Conservation (phyloP, 352 stramenopile species). For the Phytophthora pluvialis region DNA sequence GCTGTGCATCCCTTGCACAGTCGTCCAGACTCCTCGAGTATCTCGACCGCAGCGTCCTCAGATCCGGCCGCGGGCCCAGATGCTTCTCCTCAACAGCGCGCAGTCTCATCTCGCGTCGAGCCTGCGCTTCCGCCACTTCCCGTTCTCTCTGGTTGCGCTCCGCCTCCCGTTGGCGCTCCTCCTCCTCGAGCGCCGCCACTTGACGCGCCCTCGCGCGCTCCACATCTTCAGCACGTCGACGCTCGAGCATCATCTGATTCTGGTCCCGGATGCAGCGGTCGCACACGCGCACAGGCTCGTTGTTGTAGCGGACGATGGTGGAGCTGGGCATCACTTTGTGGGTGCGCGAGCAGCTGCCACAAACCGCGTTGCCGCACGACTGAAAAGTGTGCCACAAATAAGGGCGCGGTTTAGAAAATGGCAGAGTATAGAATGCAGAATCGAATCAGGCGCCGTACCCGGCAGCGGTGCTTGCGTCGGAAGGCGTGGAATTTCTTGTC, state of each 20-base stretch:
- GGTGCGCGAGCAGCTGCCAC: slow-evolving; percentile 71
- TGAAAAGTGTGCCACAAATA: slow-evolving; percentile 23
- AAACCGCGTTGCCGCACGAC: slow-evolving; percentile 84
- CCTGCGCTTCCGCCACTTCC: slow-evolving; percentile 50
- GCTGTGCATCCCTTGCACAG: slow-evolving; percentile 30
- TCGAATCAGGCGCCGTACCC: slow-evolving; percentile 38
- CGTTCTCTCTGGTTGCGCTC: slow-evolving; percentile 60
- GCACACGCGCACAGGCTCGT: slow-evolving; percentile 84
- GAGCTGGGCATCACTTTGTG: slow-evolving; percentile 78
- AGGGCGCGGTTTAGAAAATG: not conserved
- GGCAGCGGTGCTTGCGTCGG: slow-evolving; percentile 83
- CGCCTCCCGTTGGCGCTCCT: slow-evolving; percentile 60
- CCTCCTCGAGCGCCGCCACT: slow-evolving; percentile 70
- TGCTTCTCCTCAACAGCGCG: slow-evolving; percentile 65
- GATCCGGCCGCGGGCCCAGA: slow-evolving; percentile 58
- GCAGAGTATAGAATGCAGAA: not conserved
- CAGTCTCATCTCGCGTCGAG: slow-evolving; percentile 51
- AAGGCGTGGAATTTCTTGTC: slow-evolving; percentile 90
- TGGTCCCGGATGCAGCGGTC: slow-evolving; percentile 81
- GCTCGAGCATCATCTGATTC: slow-evolving; percentile 77
- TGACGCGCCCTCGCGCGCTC: slow-evolving; percentile 77
- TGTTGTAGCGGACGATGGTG: slow-evolving; percentile 74
- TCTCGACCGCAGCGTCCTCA: slow-evolving; percentile 43
- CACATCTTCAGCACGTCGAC: slow-evolving; percentile 69
- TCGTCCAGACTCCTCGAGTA: slow-evolving; percentile 63